phyloP scores from a whole-genome alignment of 2,329 filamentous ascomycete genomes.

The Kalaharituber pfeilii region DNA sequence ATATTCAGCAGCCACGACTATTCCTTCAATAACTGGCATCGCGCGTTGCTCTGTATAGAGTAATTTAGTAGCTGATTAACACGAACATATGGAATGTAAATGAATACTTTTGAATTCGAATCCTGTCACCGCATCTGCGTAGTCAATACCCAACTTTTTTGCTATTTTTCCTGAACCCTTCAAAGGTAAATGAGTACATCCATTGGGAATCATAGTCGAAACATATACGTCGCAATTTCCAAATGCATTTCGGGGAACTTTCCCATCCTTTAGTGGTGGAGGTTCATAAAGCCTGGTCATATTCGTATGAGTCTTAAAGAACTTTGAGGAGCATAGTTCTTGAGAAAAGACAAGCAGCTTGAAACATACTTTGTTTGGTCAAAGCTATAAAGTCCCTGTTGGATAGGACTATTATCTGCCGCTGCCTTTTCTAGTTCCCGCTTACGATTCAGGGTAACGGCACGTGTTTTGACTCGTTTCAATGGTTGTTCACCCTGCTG shows the following conservation, averaged over 20 bases:
- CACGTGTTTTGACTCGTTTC: slow-evolving; percentile 77
- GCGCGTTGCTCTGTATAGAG: slow-evolving; percentile 53
- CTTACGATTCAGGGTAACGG: slow-evolving; percentile 71
- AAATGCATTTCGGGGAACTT: slow-evolving; percentile 69
- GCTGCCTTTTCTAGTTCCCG: slow-evolving; percentile 74
- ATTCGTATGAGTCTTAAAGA: not conserved
- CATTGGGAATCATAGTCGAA: slow-evolving; percentile 25
- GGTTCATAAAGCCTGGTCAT: slow-evolving; percentile 46
- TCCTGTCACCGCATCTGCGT: slow-evolving; percentile 82
- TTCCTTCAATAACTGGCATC: slow-evolving; percentile 76
- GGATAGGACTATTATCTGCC: slow-evolving; percentile 43
- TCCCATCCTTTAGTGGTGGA: slow-evolving; percentile 55
- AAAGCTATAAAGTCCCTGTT: slow-evolving; percentile 68
- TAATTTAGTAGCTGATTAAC: not conserved
- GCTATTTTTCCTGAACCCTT: slow-evolving; percentile 64
- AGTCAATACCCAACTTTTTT: slow-evolving; percentile 68
- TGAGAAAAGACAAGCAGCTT: no score
- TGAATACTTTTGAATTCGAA: slow-evolving; percentile 58
- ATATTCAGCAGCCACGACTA: slow-evolving; percentile 72
- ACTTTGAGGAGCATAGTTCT: not conserved
- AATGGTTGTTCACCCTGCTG: slow-evolving; percentile 48
- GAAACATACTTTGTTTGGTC: slow-evolving; percentile 83
- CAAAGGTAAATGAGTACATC: slow-evolving; percentile 49
- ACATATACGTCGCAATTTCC: slow-evolving; percentile 46
- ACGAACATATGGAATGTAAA: not conserved